Evolutionary conservation across 805 yeast species (phyloP), one percentile per base, ranked within the genome.

Genomic region (Ogataea thermomethanolica): DNA sequence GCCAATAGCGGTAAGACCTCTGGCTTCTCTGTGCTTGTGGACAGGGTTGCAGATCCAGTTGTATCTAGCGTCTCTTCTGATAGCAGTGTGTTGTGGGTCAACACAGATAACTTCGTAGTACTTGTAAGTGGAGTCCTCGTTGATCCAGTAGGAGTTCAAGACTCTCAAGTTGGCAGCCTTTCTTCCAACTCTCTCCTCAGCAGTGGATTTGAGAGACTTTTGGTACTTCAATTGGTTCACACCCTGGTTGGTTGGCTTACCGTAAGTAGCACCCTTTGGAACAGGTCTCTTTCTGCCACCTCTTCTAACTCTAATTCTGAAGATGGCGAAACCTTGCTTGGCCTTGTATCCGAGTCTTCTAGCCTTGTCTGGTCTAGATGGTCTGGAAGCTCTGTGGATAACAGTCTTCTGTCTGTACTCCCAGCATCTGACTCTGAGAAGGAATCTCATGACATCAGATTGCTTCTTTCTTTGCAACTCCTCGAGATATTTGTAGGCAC

Each of bases 181-280:
- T 72, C 96, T 89, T 68, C 96, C 99, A 65, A 91, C 95, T 79
- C 98, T 87, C 81, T 93, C 99, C 80, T 93, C 99, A 66, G 99
- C 99, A 65, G 96, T 90, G 63, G 96, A 80, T 76, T 95, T 88
- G 74, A 88, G 79, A 54, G 96, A 84, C 77, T 91, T 88, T 81
- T 93, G 99, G 95, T 89, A 90, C 80, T 93, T 93, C 79, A 93
- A 86, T 75, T 93, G 97, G 81, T 81, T 81, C 61, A 93, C 93
- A 87, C 99, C 99, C 79, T 88, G 95, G 95, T 93, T 93, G 80
- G 99, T 93, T 84, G 99, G 99, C 86, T 93, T 93, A 87, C 99
- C 99, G 84, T 93, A 91, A 71, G 98, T 93, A 68, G 97, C 98
- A 87, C 99, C 99, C 93, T 93, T 93, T 79, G 95, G 89, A 66